These are phyloP conservation scores for Xanthoconium separans DNA, from an alignment of 1,284 basidiomycete genomes.

Conservation along the genomic window DNA sequence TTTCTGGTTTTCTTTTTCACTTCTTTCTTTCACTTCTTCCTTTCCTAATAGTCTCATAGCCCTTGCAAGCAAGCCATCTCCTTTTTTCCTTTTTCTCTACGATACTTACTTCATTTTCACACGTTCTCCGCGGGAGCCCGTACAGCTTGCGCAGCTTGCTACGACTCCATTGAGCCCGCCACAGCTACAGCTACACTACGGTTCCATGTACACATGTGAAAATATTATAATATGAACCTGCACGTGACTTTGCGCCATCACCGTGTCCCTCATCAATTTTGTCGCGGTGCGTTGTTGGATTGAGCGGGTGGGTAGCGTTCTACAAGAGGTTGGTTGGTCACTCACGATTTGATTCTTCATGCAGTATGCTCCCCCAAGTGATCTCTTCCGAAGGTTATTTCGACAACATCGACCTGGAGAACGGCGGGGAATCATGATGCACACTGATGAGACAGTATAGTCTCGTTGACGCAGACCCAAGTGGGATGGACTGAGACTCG, in stretches of 20 bases:
- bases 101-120: too few relatives aligned
- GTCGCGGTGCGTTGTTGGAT: slow-evolving; percentile 78
- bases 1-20: too few relatives aligned
- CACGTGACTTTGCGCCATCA: slow-evolving; percentile 92
- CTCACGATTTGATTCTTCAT: background rate
- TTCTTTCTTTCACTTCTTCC: too few relatives aligned
- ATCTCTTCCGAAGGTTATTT: slow-evolving; percentile 95
- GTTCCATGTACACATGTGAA: too few relatives aligned
- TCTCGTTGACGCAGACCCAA: slow-evolving; percentile 38
- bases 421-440: slow-evolving; percentile 96
- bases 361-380: slow-evolving; percentile 90
- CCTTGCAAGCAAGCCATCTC: too few relatives aligned
- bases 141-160: too few relatives aligned
- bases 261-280: slow-evolving; percentile 85
- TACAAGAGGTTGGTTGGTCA: background rate
- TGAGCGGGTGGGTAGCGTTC: slow-evolving; percentile 68
- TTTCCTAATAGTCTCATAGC: too few relatives aligned
- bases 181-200: too few relatives aligned
- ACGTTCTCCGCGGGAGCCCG: too few relatives aligned
- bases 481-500: slow-evolving; percentile 26
- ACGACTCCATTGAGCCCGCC: too few relatives aligned
- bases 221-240: slow-evolving; percentile 63
- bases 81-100: too few relatives aligned
- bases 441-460: slow-evolving; percentile 92
- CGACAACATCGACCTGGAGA: slow-evolving; percentile 95